These are phyloP conservation scores for Basipetospora chlamydospora DNA, from an alignment of 2,329 filamentous ascomycete genomes.

Conservation along the genomic window DNA sequence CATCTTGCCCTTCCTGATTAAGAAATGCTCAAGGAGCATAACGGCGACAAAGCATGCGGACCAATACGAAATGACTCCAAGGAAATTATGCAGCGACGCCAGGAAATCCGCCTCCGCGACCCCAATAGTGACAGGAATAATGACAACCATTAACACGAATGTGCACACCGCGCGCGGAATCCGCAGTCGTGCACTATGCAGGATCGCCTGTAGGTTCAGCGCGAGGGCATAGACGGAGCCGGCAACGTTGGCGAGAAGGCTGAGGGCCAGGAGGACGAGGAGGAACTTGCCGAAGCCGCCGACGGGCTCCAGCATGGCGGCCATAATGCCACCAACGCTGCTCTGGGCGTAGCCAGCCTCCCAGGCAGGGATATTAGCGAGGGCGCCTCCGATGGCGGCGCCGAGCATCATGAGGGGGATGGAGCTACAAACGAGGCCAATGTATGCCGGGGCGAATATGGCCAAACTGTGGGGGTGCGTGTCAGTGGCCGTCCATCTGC, in stretches of 20 bases:
- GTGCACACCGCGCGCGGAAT: constrained; percentile 27
- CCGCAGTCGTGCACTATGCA: constrained; percentile 17
- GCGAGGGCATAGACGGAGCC: constrained; percentile 23
- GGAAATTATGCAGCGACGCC: constrained; percentile 26
- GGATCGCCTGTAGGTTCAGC: constrained; percentile 25
- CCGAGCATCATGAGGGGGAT: constrained; percentile 19
- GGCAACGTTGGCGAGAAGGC: constrained; percentile 22
- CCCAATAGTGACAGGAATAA: constrained; percentile 25
- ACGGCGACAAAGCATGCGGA: constrained; percentile 25
- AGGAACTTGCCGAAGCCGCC: constrained; percentile 18
- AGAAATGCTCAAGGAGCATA: constrained; percentile 24
- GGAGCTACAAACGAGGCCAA: constrained; percentile 6
- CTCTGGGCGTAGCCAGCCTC: constrained; percentile 9
- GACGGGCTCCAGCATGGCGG: constrained; percentile 11
- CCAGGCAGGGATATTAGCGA: constrained; percentile 11
- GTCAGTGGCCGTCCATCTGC: too few species aligned
- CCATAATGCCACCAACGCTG: constrained; percentile 12
- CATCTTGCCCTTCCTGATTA: constrained; percentile 26
- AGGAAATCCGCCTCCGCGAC: constrained; percentile 25
- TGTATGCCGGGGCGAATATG: constrained; percentile 4
- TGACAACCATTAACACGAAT: constrained; percentile 22
- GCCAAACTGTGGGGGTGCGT: neutral
- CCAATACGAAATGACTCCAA: constrained; percentile 31
- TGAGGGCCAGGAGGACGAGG: constrained; percentile 21
- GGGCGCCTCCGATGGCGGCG: constrained; percentile 17